Evolutionary conservation across 768 basidiomycete species (phyloP).

Genomic region (Paxillus rubicundulus): DNA sequence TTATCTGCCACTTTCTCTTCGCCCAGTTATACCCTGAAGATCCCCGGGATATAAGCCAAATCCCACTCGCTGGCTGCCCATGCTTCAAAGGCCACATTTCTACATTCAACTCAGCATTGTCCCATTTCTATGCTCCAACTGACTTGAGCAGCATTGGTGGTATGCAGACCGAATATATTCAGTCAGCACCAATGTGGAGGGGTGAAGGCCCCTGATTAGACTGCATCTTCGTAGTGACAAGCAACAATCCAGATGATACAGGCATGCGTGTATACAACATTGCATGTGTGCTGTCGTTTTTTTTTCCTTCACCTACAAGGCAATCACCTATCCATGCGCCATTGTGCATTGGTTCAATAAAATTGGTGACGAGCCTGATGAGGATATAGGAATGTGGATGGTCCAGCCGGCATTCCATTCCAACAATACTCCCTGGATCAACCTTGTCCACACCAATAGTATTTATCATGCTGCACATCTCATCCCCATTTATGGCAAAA

Average conservation of each 20-base stretch:
- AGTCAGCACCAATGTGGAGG: constrained; percentile 17
- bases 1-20: not conserved
- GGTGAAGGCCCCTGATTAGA: constrained; percentile 9
- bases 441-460: constrained; percentile 21
- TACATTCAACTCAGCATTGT: constrained; percentile 21
- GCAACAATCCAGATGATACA: constrained; percentile 2
- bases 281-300: constrained; percentile 17
- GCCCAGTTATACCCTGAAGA: constrained; percentile 7
- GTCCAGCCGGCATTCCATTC: constrained; percentile 4
- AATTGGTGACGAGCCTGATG: no score
- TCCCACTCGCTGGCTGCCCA: constrained; percentile 5
- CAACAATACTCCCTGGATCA: not conserved
- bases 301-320: constrained; percentile 16
- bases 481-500: constrained; percentile 22
- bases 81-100: not conserved
- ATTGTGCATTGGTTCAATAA: no score
- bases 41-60: constrained; percentile 1
- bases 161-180: constrained; percentile 26
- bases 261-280: constrained; percentile 19
- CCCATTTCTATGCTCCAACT: constrained; percentile 27
- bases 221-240: constrained; percentile 20
- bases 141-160: constrained; percentile 25
- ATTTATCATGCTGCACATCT: constrained; percentile 33
- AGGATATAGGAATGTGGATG: constrained; percentile 17
- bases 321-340: no score